Percentiles rank a stretch among this genome's conserved stretches.
These are phyloP conservation scores for Polygonum maritimum DNA, from an alignment of 148 eudicot genomes.

Conservation along the genomic window DNA sequence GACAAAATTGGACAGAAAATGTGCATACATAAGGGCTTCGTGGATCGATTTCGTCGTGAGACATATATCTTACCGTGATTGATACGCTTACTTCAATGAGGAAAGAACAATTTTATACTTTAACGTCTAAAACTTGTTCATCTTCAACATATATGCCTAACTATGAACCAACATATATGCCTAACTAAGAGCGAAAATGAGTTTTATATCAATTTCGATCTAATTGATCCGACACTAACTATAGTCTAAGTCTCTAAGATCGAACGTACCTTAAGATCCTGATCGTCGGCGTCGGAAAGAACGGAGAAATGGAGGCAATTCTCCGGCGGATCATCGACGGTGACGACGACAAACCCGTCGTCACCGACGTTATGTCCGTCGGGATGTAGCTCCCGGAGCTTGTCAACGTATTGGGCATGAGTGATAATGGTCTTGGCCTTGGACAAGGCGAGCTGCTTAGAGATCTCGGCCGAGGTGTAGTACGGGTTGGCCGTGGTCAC, in stretches of 20 bases:
- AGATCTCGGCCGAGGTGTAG: constrained; percentile 52
- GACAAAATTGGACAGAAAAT: no score
- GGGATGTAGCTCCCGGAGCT: constrained; percentile 20
- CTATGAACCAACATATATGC: no score
- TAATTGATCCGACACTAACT: neutral
- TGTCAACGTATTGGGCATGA: constrained; percentile 53
- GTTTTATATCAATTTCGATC: no score
- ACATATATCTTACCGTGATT: no score
- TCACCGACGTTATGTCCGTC: constrained; percentile 1
- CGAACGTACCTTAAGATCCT: constrained; percentile 9
- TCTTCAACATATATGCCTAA: no score
- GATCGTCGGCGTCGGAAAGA: constrained; percentile 27
- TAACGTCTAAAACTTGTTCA: no score
- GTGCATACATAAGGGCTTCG: no score
- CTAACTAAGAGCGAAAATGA: no score
- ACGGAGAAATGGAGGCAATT: constrained; percentile 46
- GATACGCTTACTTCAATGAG: no score
- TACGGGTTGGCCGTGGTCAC: constrained; percentile 69
- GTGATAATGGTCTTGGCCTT: constrained; percentile 47
- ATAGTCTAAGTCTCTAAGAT: neutral
- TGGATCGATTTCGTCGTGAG: no score
- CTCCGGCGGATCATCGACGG: constrained; percentile 42
- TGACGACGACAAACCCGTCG: constrained; percentile 33
- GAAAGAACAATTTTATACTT: no score
- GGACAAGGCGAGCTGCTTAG: constrained; percentile 46